A percentile compares a stretch with the other conserved stretches of the same genome.
These are phyloP conservation scores for Phytophthora pseudosyringae DNA, from an alignment of 352 stramenopile species.

Conservation along the genomic window DNA sequence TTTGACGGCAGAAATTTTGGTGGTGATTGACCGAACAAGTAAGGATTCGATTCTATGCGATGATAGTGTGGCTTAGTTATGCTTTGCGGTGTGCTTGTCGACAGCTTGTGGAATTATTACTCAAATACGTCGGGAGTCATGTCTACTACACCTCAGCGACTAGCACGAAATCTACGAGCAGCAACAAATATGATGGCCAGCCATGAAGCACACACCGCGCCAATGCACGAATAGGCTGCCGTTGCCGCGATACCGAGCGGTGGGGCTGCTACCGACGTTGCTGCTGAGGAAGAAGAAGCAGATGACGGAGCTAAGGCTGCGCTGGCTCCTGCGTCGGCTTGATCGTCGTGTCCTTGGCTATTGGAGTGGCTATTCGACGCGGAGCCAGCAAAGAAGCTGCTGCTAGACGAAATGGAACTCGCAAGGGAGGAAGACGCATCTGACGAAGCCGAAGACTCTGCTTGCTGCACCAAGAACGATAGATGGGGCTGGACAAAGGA, in stretches of 20 bases:
- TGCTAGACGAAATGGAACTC: constrained; percentile 12
- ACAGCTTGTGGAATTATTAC: constrained; percentile 12
- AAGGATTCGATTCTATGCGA: constrained; percentile 1
- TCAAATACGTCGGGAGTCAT: constrained; percentile 11
- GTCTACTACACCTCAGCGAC: constrained; percentile 16
- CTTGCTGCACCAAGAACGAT: constrained; percentile 31
- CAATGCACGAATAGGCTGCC: constrained; percentile 63
- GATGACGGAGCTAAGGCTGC: constrained; percentile 9
- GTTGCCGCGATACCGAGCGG: constrained; percentile 30
- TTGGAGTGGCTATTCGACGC: constrained; percentile 9
- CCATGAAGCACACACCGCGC: constrained; percentile 52
- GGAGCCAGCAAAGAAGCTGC: constrained; percentile 1
- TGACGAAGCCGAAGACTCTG: constrained; percentile 1
- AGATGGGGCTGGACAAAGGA: constrained; percentile 63
- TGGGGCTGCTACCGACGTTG: constrained; percentile 16
- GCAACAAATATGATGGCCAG: constrained; percentile 60
- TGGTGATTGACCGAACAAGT: constrained; percentile 14
- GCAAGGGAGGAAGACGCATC: constrained; percentile 7
- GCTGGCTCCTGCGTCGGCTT: constrained; percentile 14
- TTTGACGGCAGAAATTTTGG: constrained; percentile 5
- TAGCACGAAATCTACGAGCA: constrained; percentile 36
- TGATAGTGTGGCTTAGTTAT: not conserved
- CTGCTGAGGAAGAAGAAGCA: constrained; percentile 22
- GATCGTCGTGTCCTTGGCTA: not conserved
- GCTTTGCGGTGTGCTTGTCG: not conserved